Conservation (phyloP, 495 filamentous ascomycete genomes). For the Cairneyella variabilis region DNA sequence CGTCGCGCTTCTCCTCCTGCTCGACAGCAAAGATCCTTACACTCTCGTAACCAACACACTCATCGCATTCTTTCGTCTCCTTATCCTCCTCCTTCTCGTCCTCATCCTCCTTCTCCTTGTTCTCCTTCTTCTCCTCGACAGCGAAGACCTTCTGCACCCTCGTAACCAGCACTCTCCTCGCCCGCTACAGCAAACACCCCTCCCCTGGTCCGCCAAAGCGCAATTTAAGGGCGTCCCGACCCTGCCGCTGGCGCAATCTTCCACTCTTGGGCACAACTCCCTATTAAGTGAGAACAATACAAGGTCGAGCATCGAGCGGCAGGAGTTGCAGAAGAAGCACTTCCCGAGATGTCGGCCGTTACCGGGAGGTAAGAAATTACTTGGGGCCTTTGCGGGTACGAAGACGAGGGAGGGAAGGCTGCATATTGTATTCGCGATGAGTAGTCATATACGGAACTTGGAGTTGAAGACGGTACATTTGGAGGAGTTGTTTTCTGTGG, state of each 20-base stretch:
- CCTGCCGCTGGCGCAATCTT: constrained; percentile 54
- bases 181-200: constrained; percentile 59
- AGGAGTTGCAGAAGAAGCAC: constrained; percentile 63
- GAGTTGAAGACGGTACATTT: constrained; percentile 76
- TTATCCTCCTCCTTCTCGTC: too few species aligned
- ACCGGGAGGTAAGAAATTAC: constrained; percentile 70
- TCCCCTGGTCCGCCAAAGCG: constrained; percentile 94
- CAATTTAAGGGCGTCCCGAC: constrained; percentile 83
- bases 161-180: constrained; percentile 79
- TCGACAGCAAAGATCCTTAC: too few species aligned
- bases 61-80: too few species aligned
- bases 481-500: constrained; percentile 65
- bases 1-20: too few species aligned
- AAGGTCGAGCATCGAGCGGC: constrained; percentile 44
- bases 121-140: too few species aligned
- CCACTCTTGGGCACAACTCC: constrained; percentile 81
- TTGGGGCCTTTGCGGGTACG: constrained; percentile 42
- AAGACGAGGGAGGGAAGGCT: constrained; percentile 37
- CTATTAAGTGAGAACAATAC: constrained; percentile 66
- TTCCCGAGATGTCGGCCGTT: constrained; percentile 74
- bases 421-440: constrained; percentile 85
- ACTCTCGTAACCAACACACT: too few species aligned
- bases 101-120: too few species aligned
- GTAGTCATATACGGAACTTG: constrained; percentile 67
- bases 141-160: too few species aligned